A percentile compares a stretch with the other conserved stretches of the same genome.
These are phyloP conservation scores for Coemansia aciculifera DNA, from an alignment of 192 early-diverging fungal species.

Conservation along the genomic window DNA sequence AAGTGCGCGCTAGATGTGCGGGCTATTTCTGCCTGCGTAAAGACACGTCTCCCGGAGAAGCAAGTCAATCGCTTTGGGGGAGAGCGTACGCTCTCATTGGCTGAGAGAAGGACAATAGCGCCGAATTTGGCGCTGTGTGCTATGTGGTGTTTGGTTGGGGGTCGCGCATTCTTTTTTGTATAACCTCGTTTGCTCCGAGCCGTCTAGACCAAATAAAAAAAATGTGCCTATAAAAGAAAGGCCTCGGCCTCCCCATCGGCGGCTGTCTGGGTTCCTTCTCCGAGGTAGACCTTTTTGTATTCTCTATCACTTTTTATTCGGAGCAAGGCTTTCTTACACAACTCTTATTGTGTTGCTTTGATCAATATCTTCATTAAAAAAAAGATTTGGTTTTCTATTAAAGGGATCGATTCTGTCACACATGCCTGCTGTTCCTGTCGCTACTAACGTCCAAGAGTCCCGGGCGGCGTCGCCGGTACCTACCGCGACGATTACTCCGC, in stretches of 20 bases:
- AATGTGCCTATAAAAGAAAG: slow-evolving; percentile 40
- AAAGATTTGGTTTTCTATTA: background rate
- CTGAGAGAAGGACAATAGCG: background rate
- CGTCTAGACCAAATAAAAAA: background rate
- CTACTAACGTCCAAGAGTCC: slow-evolving; percentile 52
- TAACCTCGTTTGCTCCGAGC: background rate
- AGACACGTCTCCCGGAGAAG: background rate
- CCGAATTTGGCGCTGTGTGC: slow-evolving; percentile 1
- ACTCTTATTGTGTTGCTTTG: slow-evolving; percentile 2
- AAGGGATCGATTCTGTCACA: background rate
- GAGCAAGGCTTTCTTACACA: slow-evolving; percentile 29
- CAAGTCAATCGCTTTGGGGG: slow-evolving; percentile 1
- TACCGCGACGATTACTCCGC: slow-evolving; percentile 31
- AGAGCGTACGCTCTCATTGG: background rate
- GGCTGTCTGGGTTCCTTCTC: slow-evolving; percentile 53
- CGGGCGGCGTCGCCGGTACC: slow-evolving; percentile 44
- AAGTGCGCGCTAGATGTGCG: background rate
- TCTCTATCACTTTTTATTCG: slow-evolving; percentile 44
- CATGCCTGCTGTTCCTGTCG: slow-evolving; percentile 49
- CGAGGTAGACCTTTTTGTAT: slow-evolving; percentile 54
- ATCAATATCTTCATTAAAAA: slow-evolving; percentile 9
- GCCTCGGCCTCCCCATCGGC: slow-evolving; percentile 9
- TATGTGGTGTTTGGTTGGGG: background rate
- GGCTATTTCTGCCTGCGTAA: slow-evolving; percentile 1
- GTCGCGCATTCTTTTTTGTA: background rate